A percentile compares a stretch with the other conserved stretches of the same genome.
These are phyloP conservation scores for Chalciporus piperatus DNA, from an alignment of 768 basidiomycete species.

Conservation along the genomic window DNA sequence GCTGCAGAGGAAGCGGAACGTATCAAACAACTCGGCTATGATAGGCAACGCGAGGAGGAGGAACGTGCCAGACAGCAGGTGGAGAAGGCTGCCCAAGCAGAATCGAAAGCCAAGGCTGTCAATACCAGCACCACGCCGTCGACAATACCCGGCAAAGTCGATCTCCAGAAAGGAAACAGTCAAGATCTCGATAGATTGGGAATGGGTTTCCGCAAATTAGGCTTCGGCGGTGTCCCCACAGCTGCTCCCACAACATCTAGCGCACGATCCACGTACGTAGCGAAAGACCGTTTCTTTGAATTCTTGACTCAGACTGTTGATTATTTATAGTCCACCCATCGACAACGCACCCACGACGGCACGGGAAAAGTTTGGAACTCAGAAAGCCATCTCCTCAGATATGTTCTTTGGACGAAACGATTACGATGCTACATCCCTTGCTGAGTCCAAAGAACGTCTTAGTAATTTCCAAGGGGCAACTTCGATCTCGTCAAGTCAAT, in stretches of 20 bases:
- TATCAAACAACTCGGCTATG: constrained; percentile 89
- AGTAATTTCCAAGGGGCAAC: constrained; percentile 88
- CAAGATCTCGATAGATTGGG: constrained; percentile 57
- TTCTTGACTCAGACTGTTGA: not conserved
- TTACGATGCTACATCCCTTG: constrained; percentile 70
- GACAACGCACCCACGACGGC: constrained; percentile 76
- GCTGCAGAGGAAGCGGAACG: constrained; percentile 92
- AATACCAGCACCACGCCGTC: constrained; percentile 22
- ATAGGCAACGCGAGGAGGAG: constrained; percentile 78
- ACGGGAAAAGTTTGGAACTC: constrained; percentile 84
- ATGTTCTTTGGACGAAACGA: constrained; percentile 92
- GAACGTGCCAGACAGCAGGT: constrained; percentile 66
- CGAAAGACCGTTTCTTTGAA: not conserved
- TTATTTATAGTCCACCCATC: constrained; percentile 19
- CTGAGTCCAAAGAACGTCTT: constrained; percentile 80
- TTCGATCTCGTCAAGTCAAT: constrained; percentile 91
- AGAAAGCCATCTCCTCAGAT: constrained; percentile 97
- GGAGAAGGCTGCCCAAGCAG: constrained; percentile 38
- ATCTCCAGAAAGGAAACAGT: constrained; percentile 39
- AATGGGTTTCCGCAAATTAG: constrained; percentile 75
- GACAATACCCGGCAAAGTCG: constrained; percentile 27
- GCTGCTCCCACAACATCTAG: constrained; percentile 53
- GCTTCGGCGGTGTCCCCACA: constrained; percentile 80
- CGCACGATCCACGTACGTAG: constrained; percentile 37
- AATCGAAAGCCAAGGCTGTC: constrained; percentile 31